phyloP scores from a whole-genome alignment of 2,329 filamentous ascomycete genomes.

The Didymella segeticola region DNA sequence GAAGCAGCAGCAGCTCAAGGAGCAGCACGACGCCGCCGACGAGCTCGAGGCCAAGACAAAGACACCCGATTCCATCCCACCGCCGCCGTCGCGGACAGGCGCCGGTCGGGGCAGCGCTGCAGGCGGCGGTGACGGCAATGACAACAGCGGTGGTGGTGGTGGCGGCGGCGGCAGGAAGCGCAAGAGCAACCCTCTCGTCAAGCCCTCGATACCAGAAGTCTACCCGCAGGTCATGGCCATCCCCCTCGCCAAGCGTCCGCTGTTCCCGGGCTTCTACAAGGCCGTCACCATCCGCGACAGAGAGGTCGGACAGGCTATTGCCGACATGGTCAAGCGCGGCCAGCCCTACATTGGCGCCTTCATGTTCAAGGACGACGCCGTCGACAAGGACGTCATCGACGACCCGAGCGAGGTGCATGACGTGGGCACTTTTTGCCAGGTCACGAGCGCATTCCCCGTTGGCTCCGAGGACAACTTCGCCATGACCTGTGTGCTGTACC shows the following conservation, averaged over 20 bases:
- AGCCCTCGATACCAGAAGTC: constrained; percentile 88
- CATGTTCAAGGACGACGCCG: constrained; percentile 93
- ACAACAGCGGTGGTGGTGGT: constrained; percentile 65
- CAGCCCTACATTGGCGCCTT: constrained; percentile 98
- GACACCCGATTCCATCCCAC: constrained; percentile 57
- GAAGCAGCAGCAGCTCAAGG: constrained; percentile 52
- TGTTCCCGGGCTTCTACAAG: constrained; percentile 99
- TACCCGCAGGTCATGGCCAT: constrained; percentile 98
- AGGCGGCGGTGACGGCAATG: constrained; percentile 54
- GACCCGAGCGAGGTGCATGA: constrained; percentile 91
- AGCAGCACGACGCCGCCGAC: constrained; percentile 51
- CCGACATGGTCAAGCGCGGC: constrained; percentile 94
- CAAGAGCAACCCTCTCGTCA: constrained; percentile 78
- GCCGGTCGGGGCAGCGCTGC: constrained; percentile 68
- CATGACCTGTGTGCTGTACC: constrained; percentile 93
- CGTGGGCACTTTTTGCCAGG: constrained; percentile 95
- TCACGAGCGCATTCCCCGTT: constrained; percentile 94
- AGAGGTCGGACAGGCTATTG: constrained; percentile 88
- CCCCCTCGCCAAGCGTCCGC: constrained; percentile 87
- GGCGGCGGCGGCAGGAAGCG: constrained; percentile 73
- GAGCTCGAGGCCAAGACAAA: constrained; percentile 55
- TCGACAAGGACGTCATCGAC: constrained; percentile 92
- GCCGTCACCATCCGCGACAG: constrained; percentile 95
- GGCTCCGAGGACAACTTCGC: constrained; percentile 78
- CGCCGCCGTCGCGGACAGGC: constrained; percentile 58